Percentiles rank a stretch among this genome's conserved stretches.
Evolutionary conservation across 139 green algal genomes (phyloP).

Genomic region (Pseudopediastrum boryanum): DNA sequence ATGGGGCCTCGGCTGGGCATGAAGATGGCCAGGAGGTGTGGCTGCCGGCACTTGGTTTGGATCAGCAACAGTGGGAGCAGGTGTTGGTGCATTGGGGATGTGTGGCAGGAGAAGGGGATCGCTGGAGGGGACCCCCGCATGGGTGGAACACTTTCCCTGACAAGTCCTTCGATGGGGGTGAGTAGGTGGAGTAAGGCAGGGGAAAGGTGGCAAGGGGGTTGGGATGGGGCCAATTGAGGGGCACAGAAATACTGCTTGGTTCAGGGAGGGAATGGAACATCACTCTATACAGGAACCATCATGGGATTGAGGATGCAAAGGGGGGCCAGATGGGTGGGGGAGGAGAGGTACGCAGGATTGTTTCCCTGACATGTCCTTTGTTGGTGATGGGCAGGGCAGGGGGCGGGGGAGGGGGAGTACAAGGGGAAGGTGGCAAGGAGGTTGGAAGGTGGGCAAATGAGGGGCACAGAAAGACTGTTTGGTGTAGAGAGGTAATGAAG

Average conservation of each 20-base stretch:
- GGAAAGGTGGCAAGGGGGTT: background rate
- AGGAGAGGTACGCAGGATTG: background rate
- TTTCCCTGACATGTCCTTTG: background rate
- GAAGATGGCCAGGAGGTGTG: too few species aligned
- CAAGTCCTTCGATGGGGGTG: slow-evolving; percentile 41
- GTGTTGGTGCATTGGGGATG: slow-evolving; percentile 54
- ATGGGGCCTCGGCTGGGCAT: too few species aligned
- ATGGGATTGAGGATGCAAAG: background rate
- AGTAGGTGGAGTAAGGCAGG: background rate
- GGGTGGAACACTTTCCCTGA: slow-evolving; percentile 51
- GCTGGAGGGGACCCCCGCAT: slow-evolving; percentile 42
- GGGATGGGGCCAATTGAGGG: background rate
- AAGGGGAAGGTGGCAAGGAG: too few species aligned
- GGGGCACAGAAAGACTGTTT: too few species aligned
- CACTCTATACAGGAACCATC: background rate
- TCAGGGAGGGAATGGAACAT: too few species aligned
- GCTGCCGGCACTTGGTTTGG: too few species aligned
- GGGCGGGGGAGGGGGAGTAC: too few species aligned
- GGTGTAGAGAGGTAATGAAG: too few species aligned
- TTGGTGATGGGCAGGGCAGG: too few species aligned
- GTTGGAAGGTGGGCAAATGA: too few species aligned
- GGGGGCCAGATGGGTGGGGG: background rate
- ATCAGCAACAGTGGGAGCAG: too few species aligned
- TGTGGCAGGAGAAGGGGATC: background rate
- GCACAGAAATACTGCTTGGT: too few species aligned